Base-by-base conservation (phyloP, 495 filamentous ascomycete species). In the Lepidopterella palustris region DNA sequence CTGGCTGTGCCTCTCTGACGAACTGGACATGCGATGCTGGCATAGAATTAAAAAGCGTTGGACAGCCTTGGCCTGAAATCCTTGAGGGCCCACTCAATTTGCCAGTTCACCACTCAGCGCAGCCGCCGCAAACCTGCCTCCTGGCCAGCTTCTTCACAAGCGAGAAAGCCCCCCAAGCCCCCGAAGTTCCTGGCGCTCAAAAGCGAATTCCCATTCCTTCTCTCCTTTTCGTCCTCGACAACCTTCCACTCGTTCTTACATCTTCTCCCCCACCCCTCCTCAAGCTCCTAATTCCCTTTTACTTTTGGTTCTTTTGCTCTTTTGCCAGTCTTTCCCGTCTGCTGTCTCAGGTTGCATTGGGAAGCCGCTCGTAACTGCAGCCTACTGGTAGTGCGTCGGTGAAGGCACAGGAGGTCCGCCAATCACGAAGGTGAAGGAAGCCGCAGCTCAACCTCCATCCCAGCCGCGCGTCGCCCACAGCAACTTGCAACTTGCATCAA, bases 401-500 rank as follows among this genome's bases (percentile, higher is more conserved):
- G 47, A 50, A 50, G 15, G 15, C 15, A 27, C n/a, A 54, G 31
- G 28, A 54, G 51, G 31, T 54, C 31, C 51, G 51, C 51, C 51
- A 54, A 54, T 54, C 51, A 54, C 27, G 15, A 11, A 20, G 9
- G 11, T 28, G 25, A 2, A 54, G 51, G 51, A 54, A 54, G 25
- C 55, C 55, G 20, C 35, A 54, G 57, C 56, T n/a, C 11, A 26
- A 13, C 18, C 39, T 28, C 25, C 25, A n/a, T 11, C 47, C 50
- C 24, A 39, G 24, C 48, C 51, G 26, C 61, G 51, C 52, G 57
- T 59, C 61, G 55, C 18, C 28, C 62, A 18, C 55, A 61, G 57
- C 42, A 60, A 65, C 62, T 15, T 55, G 57, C 42, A 60, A 65
- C 62, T 15, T 55, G 51, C 51, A 54, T 32, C 51, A 40, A 54